Evolutionary conservation across 306 rosid genomes (phyloP), one percentile per base, ranked within the genome.

Genomic region (Cicer bijugum): DNA sequence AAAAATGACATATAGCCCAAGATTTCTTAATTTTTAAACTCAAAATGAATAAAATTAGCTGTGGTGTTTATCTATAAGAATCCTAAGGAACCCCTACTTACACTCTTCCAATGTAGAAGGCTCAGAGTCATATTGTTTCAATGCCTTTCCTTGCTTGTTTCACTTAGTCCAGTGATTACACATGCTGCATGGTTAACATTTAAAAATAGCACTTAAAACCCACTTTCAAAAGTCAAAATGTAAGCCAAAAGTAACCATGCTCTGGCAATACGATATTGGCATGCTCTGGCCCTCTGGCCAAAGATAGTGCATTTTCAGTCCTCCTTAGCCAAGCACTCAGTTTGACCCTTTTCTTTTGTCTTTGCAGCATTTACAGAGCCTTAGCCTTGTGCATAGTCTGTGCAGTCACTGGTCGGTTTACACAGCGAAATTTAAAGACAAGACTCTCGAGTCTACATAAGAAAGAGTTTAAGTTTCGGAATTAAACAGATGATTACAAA

Each of bases 401-500:
- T 5, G 0, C 8, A 28, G 1, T 53, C 0, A 28, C 33, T 45
- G 46, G 12, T 46, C 8, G 11, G 3, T 48, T 63, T 40, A 65
- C 43, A 75, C 53, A 51, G 37, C 28, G 45, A 65, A 71, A 40
- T 45, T 12, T 48, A 64, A 74, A 62, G 63, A 8, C 52, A 48
- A 47, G 12, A 64, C 40, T 11, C 1, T 46, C 16, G 15, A 57
- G 33, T 52, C 43, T 43, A 20, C 12, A 65, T 19, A 50, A 63
- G 42, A 52, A 12, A 12, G 42, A 47, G 45, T 55, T 53, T 37
- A 48, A 47, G 40, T 48, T 74, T 9, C 16, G 39, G 47, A 48
- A 62, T 37, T n/a, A n/a, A n/a, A n/a, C n/a, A n/a, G n/a, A n/a
- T n/a, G 56, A 6, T 40, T 43, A 44, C 45, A 56, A 33, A 58